Evolutionary conservation across 2,329 filamentous ascomycete species (phyloP).

Genomic region (Huntiella abstrusa): DNA sequence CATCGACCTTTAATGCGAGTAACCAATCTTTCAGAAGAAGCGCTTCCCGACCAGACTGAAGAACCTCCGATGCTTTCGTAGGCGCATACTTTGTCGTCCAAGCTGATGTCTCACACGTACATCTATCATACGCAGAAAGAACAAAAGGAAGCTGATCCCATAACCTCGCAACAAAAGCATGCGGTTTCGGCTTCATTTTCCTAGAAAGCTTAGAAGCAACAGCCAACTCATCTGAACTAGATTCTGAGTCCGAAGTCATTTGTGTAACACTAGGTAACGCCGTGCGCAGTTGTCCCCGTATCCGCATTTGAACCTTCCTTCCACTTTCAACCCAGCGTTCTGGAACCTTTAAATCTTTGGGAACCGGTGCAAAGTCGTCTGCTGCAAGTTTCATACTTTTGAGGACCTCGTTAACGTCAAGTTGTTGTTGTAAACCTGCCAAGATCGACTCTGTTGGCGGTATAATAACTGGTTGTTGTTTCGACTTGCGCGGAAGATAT

Average conservation of each 20-base stretch:
- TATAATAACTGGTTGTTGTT: conserved; percentile 27
- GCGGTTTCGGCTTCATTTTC: conserved; percentile 16
- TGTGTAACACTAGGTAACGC: conserved; percentile 2
- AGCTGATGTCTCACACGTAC: conserved; percentile 48
- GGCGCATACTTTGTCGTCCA: conserved; percentile 86
- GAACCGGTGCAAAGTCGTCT: conserved; percentile 25
- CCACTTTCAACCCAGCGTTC: conserved; percentile 39
- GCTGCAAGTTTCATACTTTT: conserved; percentile 16
- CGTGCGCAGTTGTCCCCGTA: conserved; percentile 28
- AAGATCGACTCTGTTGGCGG: conserved; percentile 26
- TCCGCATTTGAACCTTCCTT: conserved; percentile 28
- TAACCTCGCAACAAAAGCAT: conserved; percentile 41
- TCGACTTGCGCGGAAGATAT: conserved; percentile 24
- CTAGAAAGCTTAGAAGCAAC: not conserved
- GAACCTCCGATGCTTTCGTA: conserved; percentile 43
- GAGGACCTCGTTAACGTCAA: conserved; percentile 17
- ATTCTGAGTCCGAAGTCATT: not conserved
- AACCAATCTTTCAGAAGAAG: conserved; percentile 65
- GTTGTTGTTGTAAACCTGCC: conserved; percentile 13
- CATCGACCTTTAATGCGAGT: conserved; percentile 51
- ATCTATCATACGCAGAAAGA: conserved; percentile 64
- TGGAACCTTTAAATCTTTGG: conserved; percentile 34
- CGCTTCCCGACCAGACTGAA: conserved; percentile 57
- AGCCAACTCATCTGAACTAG: conserved; percentile 21
- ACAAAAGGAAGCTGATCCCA: conserved; percentile 39